A percentile compares a stretch with the other conserved stretches of the same genome.
Evolutionary conservation across 2,329 filamentous ascomycete genomes (phyloP).

Genomic region (Scedosporium dehoogii): DNA sequence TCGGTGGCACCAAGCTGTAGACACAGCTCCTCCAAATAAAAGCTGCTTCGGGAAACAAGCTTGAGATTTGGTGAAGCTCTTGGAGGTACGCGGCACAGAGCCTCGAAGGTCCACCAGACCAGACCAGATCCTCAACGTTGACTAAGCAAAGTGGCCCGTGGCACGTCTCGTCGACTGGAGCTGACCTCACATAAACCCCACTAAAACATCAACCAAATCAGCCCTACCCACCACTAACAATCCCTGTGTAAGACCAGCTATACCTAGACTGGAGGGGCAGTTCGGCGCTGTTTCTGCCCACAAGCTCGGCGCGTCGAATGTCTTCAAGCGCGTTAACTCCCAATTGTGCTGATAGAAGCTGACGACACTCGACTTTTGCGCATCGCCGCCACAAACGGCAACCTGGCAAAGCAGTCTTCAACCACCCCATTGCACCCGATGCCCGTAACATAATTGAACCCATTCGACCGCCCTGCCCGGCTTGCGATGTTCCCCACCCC

Average conservation of each 20-base stretch:
- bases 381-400: neutral
- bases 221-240: neutral
- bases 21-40: no score
- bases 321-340: neutral
- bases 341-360: no score
- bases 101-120: no score
- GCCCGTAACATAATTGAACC: neutral
- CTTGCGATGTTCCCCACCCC: neutral
- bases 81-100: no score
- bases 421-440: neutral
- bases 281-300: neutral
- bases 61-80: no score
- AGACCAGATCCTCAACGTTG: no score
- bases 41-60: no score
- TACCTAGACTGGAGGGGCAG: neutral
- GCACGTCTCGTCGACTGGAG: no score
- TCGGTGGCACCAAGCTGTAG: no score
- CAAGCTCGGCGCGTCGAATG: neutral
- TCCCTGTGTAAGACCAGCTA: neutral
- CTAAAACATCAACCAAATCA: neutral
- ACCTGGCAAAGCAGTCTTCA: no score
- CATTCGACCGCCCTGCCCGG: slow-evolving; percentile 10
- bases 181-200: neutral
- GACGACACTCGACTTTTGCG: neutral
- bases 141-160: no score